Percentiles rank a stretch among this genome's conserved stretches.
These are phyloP conservation scores for Starmerella roubikii DNA, from an alignment of 805 yeast species.

Conservation along the genomic window DNA sequence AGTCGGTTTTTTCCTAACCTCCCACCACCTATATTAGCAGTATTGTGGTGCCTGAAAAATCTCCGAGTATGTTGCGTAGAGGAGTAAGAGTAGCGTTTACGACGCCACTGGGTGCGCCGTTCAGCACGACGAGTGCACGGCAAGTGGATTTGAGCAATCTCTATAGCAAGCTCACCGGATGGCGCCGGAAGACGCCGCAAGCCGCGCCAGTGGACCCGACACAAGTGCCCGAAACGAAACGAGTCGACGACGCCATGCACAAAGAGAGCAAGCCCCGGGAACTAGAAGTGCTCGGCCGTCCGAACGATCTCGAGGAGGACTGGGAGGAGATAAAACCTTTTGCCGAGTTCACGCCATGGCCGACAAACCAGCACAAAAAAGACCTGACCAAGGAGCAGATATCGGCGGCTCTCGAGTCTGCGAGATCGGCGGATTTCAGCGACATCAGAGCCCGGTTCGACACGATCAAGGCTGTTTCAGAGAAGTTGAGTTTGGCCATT, in stretches of 20 bases:
- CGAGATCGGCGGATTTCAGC: conserved; percentile 6
- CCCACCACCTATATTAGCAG: background rate
- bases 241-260: conserved; percentile 11
- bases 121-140: conserved; percentile 10
- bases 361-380: conserved; percentile 19
- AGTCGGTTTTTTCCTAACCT: no score
- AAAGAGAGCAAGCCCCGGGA: conserved; percentile 17
- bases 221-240: conserved; percentile 4
- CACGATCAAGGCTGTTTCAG: conserved; percentile 36
- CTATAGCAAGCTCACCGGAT: conserved; percentile 14
- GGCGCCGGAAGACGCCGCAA: conserved; percentile 10
- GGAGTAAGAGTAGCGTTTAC: background rate
- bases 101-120: background rate
- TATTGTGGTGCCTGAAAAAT: no score
- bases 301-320: conserved; percentile 9
- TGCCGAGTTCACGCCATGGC: conserved; percentile 24
- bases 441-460: conserved; percentile 40
- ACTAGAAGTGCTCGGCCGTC: conserved; percentile 18
- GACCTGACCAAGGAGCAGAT: conserved; percentile 15
- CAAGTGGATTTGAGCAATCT: conserved; percentile 10
- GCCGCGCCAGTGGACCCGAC: conserved; percentile 20
- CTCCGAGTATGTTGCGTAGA: background rate
- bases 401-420: conserved; percentile 6
- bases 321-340: conserved; percentile 13
- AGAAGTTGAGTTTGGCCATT: conserved; percentile 37